A percentile compares a stretch with the other conserved stretches of the same genome.
phyloP scores from a whole-genome alignment of 495 filamentous ascomycete species.

The Parathielavia appendiculata region DNA sequence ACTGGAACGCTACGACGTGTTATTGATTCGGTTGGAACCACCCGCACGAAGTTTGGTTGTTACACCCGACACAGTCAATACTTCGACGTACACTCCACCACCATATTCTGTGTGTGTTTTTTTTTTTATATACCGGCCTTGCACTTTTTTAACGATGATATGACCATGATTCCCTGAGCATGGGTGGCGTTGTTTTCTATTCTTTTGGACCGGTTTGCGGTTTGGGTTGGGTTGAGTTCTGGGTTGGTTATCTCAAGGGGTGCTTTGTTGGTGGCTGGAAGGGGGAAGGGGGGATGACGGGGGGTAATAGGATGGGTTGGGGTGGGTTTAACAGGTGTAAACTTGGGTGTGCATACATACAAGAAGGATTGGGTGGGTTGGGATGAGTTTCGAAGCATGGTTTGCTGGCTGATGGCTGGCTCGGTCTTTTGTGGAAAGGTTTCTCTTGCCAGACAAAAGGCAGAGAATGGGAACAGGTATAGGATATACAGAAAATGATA shows the following conservation, averaged over 20 bases:
- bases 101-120: background rate
- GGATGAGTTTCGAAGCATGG: too few relatives aligned
- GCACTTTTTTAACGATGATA: background rate
- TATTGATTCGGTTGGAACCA: too few relatives aligned
- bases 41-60: too few relatives aligned
- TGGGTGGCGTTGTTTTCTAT: background rate
- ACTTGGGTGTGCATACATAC: background rate
- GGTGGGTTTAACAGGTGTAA: too few relatives aligned
- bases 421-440: background rate
- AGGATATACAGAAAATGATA: constrained; percentile 8
- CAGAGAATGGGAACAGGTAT: background rate
- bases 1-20: too few relatives aligned
- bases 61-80: background rate
- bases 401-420: background rate
- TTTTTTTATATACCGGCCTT: constrained; percentile 3
- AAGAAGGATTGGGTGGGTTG: too few relatives aligned
- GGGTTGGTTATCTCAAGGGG: too few relatives aligned
- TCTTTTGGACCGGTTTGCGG: background rate
- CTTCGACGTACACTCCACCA: background rate
- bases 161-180: constrained; percentile 14
- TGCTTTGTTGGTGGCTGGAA: too few relatives aligned
- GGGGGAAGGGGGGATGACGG: background rate
- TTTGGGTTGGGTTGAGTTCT: background rate
- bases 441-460: background rate
- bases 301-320: background rate